These are phyloP conservation scores for Triticum dicoccoides DNA, from an alignment of 176 grass and related monocot species.

Conservation along the genomic window DNA sequence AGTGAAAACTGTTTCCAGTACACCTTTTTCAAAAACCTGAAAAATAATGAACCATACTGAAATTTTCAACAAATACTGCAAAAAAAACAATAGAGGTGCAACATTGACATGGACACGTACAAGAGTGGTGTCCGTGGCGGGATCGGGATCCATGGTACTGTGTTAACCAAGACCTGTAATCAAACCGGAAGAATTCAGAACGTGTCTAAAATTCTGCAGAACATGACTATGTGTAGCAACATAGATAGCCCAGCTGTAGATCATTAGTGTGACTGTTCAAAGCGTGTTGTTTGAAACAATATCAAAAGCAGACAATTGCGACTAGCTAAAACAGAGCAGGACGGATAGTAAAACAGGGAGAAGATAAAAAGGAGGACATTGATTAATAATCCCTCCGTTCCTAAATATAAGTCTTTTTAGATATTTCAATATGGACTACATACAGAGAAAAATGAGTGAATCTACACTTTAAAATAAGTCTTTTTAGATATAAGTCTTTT, in stretches of 20 bases:
- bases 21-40: not conserved
- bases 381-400: not conserved
- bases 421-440: too few species aligned
- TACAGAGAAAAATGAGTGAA: too few species aligned
- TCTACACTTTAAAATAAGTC: too few species aligned
- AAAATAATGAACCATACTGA: not conserved
- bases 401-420: too few species aligned
- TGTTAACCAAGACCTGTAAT: not conserved
- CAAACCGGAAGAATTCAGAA: not conserved
- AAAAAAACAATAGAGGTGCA: not conserved
- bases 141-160: not conserved
- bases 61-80: not conserved
- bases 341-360: not conserved
- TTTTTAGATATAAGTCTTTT: too few species aligned
- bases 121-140: not conserved
- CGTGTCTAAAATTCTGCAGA: not conserved
- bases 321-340: not conserved
- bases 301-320: not conserved
- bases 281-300: not conserved
- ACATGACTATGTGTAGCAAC: conserved; percentile 41
- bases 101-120: not conserved
- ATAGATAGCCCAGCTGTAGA: not conserved
- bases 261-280: not conserved
- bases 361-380: not conserved
- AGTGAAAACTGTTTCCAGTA: not conserved